Evolutionary conservation across 179 eudicot species (phyloP).

Genomic region (Silene noctiflora): DNA sequence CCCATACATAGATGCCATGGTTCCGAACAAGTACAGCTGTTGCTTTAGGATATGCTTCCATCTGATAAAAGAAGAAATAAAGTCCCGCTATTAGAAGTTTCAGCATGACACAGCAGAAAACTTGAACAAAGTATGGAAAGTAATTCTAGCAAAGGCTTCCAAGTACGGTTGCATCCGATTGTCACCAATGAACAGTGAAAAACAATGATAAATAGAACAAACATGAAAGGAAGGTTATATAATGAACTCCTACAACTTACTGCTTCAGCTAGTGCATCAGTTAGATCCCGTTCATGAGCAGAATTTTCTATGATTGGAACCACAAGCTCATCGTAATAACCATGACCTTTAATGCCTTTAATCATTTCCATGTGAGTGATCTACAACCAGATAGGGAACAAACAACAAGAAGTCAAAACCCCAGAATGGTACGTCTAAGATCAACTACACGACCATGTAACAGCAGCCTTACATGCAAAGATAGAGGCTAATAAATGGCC

Average conservation of each 20-base stretch:
- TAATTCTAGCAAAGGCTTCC: not conserved
- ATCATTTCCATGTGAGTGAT: constrained; percentile 99
- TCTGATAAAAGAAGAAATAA: constrained; percentile 38
- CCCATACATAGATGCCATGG: constrained; percentile 98
- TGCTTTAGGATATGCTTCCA: constrained; percentile 91
- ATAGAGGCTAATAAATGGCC: not conserved
- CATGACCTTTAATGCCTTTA: constrained; percentile 98
- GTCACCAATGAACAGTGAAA: not conserved
- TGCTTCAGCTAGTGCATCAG: constrained; percentile 92
- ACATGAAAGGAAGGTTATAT: not conserved
- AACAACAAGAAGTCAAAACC: constrained; percentile 5
- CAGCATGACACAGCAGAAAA: not conserved
- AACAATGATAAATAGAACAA: not conserved
- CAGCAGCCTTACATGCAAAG: not conserved
- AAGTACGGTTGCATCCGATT: not conserved
- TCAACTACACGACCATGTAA: not conserved
- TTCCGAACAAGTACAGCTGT: constrained; percentile 97
- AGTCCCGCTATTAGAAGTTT: not conserved
- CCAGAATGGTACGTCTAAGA: not conserved
- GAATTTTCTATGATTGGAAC: constrained; percentile 95
- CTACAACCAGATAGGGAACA: constrained; percentile 30
- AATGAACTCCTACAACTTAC: constrained; percentile 37
- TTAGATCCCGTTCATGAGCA: constrained; percentile 91
- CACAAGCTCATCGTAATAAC: constrained; percentile 94
- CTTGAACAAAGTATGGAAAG: not conserved